Evolutionary conservation across 192 early-diverging fungal genomes (phyloP).

Genomic region (Backusella mclennaniae): DNA sequence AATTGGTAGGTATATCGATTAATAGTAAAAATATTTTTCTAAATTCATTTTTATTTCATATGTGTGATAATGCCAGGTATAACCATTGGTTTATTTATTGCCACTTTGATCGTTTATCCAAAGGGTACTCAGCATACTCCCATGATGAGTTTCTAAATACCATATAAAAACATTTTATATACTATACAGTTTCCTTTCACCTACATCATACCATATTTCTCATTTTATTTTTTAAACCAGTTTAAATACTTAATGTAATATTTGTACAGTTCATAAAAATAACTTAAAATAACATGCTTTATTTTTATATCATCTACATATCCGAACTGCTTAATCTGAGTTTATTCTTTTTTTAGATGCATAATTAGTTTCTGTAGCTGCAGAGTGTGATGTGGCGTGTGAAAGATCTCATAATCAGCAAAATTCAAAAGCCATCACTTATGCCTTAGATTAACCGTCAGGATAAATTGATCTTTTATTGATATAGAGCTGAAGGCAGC

Average conservation of each 20-base stretch:
- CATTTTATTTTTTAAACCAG: background rate
- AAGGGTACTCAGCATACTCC: conserved; percentile 47
- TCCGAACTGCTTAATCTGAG: background rate
- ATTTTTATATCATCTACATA: background rate
- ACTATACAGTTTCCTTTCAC: background rate
- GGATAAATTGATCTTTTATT: background rate
- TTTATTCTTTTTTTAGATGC: background rate
- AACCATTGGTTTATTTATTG: conserved; percentile 66
- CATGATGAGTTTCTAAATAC: conserved; percentile 32
- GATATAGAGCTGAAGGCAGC: no score
- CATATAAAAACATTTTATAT: background rate
- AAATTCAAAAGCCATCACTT: background rate
- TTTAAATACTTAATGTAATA: background rate
- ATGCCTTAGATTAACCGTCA: background rate
- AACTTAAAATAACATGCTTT: background rate
- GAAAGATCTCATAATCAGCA: background rate
- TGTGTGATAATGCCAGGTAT: conserved; percentile 28
- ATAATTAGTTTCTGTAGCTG: background rate
- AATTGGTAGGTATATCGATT: conserved; percentile 19
- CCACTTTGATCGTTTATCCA: conserved; percentile 61
- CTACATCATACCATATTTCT: background rate
- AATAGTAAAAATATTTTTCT: background rate
- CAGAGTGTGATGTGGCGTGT: background rate
- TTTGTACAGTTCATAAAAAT: background rate
- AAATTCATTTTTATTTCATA: background rate